These are phyloP conservation scores for sweet orange (Citrus sinensis) DNA, from an alignment of 345 rosid genomes.

Conservation along the genomic window DVS_A1.0 CM039164.1:28652501-28653000, in stretches of 20 bases:
- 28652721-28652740: background rate
- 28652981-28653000: constrained; percentile 97
- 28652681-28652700: background rate
- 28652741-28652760: background rate
- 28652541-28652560: constrained; percentile 76
- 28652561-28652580: background rate
- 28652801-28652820: background rate
- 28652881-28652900: background rate
- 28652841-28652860: background rate
- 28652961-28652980: constrained; percentile 95
- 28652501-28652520: constrained; percentile 79
- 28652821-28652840: background rate
- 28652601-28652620: background rate
- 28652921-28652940: constrained; percentile 2
- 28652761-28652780: background rate
- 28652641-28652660: background rate
- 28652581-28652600: background rate
- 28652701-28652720: background rate
- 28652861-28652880: background rate
- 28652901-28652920: background rate
- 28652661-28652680: background rate
- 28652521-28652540: constrained; percentile 73
- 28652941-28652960: constrained; percentile 21
- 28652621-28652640: background rate
- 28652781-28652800: background rate